Evolutionary conservation across 768 basidiomycete species (phyloP).

Genomic region (Tulasnella sp.): DNA sequence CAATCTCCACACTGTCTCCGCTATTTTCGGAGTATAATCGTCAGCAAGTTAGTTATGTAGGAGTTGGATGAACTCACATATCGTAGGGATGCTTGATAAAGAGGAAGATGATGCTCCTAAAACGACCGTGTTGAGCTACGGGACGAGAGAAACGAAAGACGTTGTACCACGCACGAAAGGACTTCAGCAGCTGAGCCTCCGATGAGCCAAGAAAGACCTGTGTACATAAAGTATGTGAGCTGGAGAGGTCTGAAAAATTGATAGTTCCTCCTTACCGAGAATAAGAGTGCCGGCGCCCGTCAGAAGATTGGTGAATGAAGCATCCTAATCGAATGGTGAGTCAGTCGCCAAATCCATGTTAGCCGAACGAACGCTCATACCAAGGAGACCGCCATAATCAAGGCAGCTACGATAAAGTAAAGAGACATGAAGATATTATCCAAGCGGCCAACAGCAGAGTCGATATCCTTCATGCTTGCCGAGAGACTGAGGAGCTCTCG

Average conservation of each 20-base stretch:
- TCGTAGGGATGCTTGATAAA: slow-evolving; percentile 62
- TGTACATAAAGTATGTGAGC: not conserved
- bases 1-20: slow-evolving; percentile 67
- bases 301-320: slow-evolving; percentile 70
- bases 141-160: not conserved
- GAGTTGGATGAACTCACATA: slow-evolving; percentile 21
- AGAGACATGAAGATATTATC: slow-evolving; percentile 86
- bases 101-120: slow-evolving; percentile 87
- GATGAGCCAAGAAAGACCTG: slow-evolving; percentile 84
- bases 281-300: slow-evolving; percentile 73
- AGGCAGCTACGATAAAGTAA: slow-evolving; percentile 66
- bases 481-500: slow-evolving; percentile 83
- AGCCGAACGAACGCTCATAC: slow-evolving; percentile 47
- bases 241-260: not conserved
- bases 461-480: slow-evolving; percentile 85
- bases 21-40: slow-evolving; percentile 62
- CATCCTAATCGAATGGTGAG: slow-evolving; percentile 61
- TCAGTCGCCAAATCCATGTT: not conserved
- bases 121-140: slow-evolving; percentile 70
- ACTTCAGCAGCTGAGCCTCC: slow-evolving; percentile 51
- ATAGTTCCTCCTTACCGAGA: slow-evolving; percentile 46
- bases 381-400: slow-evolving; percentile 85
- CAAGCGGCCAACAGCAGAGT: slow-evolving; percentile 83
- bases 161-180: slow-evolving; percentile 27
- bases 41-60: not conserved